Evolutionary conservation across 768 basidiomycete species (phyloP), one percentile per base, ranked within the genome.

Genomic region (Lactarius vividus): DNA sequence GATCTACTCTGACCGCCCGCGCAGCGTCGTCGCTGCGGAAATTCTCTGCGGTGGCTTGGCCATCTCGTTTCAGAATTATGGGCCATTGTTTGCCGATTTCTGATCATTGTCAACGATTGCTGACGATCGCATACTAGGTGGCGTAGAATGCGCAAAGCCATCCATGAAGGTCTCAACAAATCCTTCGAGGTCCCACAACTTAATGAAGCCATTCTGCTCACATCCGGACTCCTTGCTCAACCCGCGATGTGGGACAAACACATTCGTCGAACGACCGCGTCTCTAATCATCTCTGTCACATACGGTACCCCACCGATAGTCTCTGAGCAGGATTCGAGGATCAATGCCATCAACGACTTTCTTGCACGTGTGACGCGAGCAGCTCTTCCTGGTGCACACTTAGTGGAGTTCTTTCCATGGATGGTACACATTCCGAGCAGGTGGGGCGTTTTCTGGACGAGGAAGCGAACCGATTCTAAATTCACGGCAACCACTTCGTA

Each of bases 361-460:
- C 59, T 70, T 33, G 61, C 46, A 13, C 62, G 70, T 16, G 44
- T 70, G 10, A 57, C 63, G 18, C 59, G 63, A 8, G 69, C 69
- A 3, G 56, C 69, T 40, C 60, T 63, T 46, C 70, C 70, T 9
- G 70, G 70, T 3, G 54, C 64, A 3, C 61, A 70, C 33, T 39
- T 70, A 3, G 70, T 70, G 29, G 70, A 70, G 31, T 60, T 70
- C 35, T 63, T 70, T 40, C 64, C 70, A 1, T 69, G 63, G 64
- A 70, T 70, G 70, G 70, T 59, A 56, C 29, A 70, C 59, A 62
- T 70, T 35, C 70, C 70, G 9, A 62, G 52, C 57, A 58, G 59
- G 59, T 60, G 52, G 28, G 53, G 6, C 15, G 3, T 3, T 20
- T 54, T 37, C 39, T 31, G 7, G 16, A 53, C 4, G 7, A 13